These are phyloP conservation scores for Mortierella sp. DNA, from an alignment of 371 early-diverging fungal genomes.

Conservation along the genomic window DNA sequence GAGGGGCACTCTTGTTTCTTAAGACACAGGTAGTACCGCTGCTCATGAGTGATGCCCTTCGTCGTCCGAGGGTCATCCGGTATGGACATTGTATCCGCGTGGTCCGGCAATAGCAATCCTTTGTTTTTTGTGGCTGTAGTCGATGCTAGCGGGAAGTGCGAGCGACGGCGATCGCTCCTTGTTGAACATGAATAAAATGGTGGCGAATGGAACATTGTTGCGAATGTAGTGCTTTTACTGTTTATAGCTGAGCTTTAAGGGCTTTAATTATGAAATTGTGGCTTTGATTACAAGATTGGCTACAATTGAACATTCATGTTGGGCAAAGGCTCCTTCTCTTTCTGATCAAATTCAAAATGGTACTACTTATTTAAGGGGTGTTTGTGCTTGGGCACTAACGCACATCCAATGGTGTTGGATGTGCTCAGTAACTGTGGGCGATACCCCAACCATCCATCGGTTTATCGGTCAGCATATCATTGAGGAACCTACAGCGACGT, in stretches of 20 bases:
- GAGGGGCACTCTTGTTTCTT: constrained; percentile 43
- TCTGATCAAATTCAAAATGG: constrained; percentile 51
- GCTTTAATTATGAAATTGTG: background rate
- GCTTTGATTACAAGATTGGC: constrained; percentile 1
- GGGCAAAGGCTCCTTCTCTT: constrained; percentile 25
- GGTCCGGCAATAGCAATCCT: background rate
- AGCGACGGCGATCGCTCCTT: background rate
- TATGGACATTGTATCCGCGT: background rate
- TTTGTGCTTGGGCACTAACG: constrained; percentile 5
- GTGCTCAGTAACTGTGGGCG: background rate
- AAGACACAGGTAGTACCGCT: constrained; percentile 47
- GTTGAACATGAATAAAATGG: background rate
- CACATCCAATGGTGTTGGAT: background rate
- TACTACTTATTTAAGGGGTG: constrained; percentile 41
- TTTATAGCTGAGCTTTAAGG: constrained; percentile 4
- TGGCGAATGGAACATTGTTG: background rate
- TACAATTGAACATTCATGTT: background rate
- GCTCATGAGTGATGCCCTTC: constrained; percentile 52
- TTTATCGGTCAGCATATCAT: background rate
- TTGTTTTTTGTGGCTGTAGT: background rate
- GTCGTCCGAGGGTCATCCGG: constrained; percentile 11
- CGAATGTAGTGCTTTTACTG: too few relatives aligned
- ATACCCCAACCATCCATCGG: constrained; percentile 24
- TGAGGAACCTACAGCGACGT: background rate
- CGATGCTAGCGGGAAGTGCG: background rate